A percentile compares a stretch with the other conserved stretches of the same genome.
Conservation (phyloP, 495 filamentous ascomycete species). For the Niebla homalea region DNA sequence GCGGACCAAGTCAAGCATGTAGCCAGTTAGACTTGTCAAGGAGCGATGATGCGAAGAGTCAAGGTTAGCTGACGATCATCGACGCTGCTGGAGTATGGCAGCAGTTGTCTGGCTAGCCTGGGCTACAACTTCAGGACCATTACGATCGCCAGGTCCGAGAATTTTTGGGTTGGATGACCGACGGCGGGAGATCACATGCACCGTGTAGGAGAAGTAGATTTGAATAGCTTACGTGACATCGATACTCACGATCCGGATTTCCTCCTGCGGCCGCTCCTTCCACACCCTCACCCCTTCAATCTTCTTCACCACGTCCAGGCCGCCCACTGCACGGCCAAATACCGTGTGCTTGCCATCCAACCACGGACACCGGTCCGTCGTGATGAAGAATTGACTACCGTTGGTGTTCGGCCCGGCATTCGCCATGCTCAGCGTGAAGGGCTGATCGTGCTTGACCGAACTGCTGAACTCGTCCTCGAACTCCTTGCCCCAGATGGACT, state of each 20-base stretch:
- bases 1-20: too few species aligned
- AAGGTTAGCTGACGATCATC: too few species aligned
- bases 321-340: constrained; percentile 80
- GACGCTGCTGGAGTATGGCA: too few species aligned
- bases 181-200: too few species aligned
- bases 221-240: constrained; percentile 26
- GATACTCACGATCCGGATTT: constrained; percentile 95
- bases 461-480: constrained; percentile 88
- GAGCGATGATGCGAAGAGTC: too few species aligned
- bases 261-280: constrained; percentile 93
- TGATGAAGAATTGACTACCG: constrained; percentile 92
- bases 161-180: too few species aligned
- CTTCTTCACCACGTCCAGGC: constrained; percentile 87
- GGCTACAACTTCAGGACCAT: too few species aligned
- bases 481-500: constrained; percentile 92
- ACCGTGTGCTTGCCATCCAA: constrained; percentile 93
- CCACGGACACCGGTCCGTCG: constrained; percentile 94
- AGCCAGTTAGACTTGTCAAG: too few species aligned
- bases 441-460: constrained; percentile 81
- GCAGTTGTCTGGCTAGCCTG: too few species aligned
- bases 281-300: constrained; percentile 88
- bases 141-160: too few species aligned
- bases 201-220: too few species aligned
- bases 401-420: constrained; percentile 82
- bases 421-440: constrained; percentile 93